A percentile compares a stretch with the other conserved stretches of the same genome.
These are phyloP conservation scores for Lanmaoa pseudosensibilis DNA, from an alignment of 768 basidiomycete genomes.

Conservation along the genomic window DNA sequence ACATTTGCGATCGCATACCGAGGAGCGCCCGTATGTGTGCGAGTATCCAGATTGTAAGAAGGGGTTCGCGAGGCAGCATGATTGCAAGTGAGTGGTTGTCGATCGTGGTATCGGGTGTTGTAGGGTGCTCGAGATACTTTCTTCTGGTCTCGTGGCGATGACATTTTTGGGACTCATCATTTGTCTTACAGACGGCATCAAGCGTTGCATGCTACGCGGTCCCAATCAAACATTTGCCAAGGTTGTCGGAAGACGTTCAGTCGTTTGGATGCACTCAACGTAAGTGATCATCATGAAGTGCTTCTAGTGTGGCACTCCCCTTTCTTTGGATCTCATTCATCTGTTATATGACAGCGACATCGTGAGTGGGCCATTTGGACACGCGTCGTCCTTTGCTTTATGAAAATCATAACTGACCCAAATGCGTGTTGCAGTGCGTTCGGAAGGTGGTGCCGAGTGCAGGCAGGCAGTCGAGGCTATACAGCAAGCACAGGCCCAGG, in stretches of 20 bases:
- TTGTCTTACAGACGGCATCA: constrained; percentile 69
- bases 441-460: constrained; percentile 82
- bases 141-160: neutral
- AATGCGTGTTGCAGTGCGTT: constrained; percentile 57
- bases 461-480: constrained; percentile 44
- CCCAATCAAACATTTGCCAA: constrained; percentile 82
- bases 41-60: constrained; percentile 94
- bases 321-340: constrained; percentile 26
- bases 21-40: constrained; percentile 92
- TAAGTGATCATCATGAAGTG: constrained; percentile 49
- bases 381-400: constrained; percentile 23
- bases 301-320: constrained; percentile 24
- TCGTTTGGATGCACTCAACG: constrained; percentile 89
- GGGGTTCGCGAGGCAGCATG: constrained; percentile 92
- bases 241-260: constrained; percentile 96
- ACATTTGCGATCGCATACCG: constrained; percentile 92
- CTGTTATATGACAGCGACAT: constrained; percentile 58
- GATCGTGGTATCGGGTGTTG: constrained; percentile 6
- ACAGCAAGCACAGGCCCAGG: constrained; percentile 34
- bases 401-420: constrained; percentile 28
- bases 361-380: constrained; percentile 48
- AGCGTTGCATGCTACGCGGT: constrained; percentile 81
- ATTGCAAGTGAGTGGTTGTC: constrained; percentile 78
- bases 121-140: neutral
- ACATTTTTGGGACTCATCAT: constrained; percentile 7